Percentiles rank a stretch among this genome's conserved stretches.
phyloP scores from a whole-genome alignment of 2,329 filamentous ascomycete genomes.

The Alternaria sp. region DNA sequence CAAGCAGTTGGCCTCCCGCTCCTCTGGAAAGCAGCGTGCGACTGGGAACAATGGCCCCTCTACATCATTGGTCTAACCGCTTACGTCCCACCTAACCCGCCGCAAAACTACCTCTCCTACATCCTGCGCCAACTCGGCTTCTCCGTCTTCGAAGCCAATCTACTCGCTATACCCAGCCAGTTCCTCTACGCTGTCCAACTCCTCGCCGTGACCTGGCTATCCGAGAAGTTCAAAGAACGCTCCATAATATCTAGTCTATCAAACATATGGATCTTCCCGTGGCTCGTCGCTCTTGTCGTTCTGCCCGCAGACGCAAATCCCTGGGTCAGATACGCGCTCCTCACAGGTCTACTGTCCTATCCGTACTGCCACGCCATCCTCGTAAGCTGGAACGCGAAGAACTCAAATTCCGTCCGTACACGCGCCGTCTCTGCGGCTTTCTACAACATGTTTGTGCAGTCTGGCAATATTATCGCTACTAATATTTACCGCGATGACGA shows the following conservation, averaged over 20 bases:
- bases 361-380: constrained; percentile 58
- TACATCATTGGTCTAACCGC: constrained; percentile 54
- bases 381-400: constrained; percentile 49
- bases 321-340: constrained; percentile 61
- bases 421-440: constrained; percentile 50
- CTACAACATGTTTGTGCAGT: constrained; percentile 55
- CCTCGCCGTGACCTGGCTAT: constrained; percentile 53
- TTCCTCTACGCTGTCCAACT: constrained; percentile 50
- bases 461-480: constrained; percentile 54
- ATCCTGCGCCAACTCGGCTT: constrained; percentile 66
- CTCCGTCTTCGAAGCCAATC: constrained; percentile 66
- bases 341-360: constrained; percentile 59
- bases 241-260: constrained; percentile 57
- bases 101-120: constrained; percentile 57
- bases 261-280: constrained; percentile 66
- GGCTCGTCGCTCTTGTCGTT: constrained; percentile 59
- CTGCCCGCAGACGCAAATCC: constrained; percentile 53
- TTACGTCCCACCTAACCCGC: constrained; percentile 32
- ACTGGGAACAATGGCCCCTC: constrained; percentile 43
- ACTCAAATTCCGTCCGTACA: constrained; percentile 49
- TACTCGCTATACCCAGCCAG: constrained; percentile 64
- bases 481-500: constrained; percentile 59
- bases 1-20: constrained; percentile 27
- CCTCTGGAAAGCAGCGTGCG: constrained; percentile 31
- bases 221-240: constrained; percentile 55